Evolutionary conservation across 2,329 filamentous ascomycete species (phyloP), one percentile per base, ranked within the genome.

Genomic region (Lasiodiplodia citricola): DNA sequence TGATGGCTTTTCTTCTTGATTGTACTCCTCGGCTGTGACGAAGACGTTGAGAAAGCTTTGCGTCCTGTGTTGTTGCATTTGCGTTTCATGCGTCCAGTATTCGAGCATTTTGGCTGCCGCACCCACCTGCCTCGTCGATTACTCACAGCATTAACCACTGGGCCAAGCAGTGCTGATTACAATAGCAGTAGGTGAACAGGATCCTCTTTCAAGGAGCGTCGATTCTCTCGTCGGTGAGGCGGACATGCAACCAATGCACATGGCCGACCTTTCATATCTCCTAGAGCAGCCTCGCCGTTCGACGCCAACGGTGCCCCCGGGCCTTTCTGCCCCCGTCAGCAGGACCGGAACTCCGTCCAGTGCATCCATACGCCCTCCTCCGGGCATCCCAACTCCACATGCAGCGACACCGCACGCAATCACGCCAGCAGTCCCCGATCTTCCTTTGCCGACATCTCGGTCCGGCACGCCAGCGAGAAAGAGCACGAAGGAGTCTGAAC

Each of bases 141-240:
- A 62, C 57, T 18, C 18, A 13, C 28, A n/a, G 51, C 31, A 21
- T 23, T 16, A 50, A 57, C 44, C 67, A 56, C n/a, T 18, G 37
- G 23, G 16, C 21, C 35, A 13, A 25, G 37, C 14, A 44, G 6
- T 60, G 82, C 84, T 87, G 81, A 87, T 78, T 74, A 37, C 47
- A n/a, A 5, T n/a, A 65, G 44, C 67, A 68, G 58, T 65, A 38
- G 55, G 58, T 25, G 67, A 68, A 14, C 58, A 68, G 23, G 67
- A 68, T 28, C 60, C 67, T 16, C 51, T 68, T 14, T 85, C 84
- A 2, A 83, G 84, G 54, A 89, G 87, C n/a, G 87, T 92, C 51
- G 90, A 92, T 76, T 89, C 89, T 3, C 80, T 92, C 4, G 90
- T 92, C 14, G 87, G 89, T 25, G 90, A 92, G 55, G 70, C 71